Evolutionary conservation across 805 yeast species (phyloP).

Genomic region (Cyberlindnera petersonii): DNA sequence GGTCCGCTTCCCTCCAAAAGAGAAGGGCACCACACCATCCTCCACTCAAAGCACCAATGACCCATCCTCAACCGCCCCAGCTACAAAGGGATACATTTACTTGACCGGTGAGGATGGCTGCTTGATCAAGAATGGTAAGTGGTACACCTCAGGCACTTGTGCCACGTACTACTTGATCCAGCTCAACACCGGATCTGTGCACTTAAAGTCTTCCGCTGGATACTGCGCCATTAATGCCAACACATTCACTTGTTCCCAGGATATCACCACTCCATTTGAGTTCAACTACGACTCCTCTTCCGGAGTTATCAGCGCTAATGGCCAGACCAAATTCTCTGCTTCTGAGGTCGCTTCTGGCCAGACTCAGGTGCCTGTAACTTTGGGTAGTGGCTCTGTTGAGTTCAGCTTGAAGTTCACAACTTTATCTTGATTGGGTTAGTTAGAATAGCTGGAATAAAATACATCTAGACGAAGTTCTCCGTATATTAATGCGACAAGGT

Average conservation of each 20-base stretch:
- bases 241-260: conserved; percentile 42
- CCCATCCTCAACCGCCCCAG: conserved; percentile 17
- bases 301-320: conserved; percentile 13
- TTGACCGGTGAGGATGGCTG: conserved; percentile 61
- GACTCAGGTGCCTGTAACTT: conserved; percentile 7
- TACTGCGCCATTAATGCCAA: conserved; percentile 51
- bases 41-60: conserved; percentile 26
- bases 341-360: conserved; percentile 9
- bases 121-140: conserved; percentile 79
- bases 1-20: conserved; percentile 56
- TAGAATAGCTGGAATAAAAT: neutral
- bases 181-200: conserved; percentile 45
- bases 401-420: conserved; percentile 5
- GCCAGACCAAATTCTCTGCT: conserved; percentile 16
- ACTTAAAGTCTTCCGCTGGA: conserved; percentile 67
- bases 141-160: conserved; percentile 80
- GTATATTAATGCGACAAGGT: too few species aligned
- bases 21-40: conserved; percentile 21
- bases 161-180: conserved; percentile 59
- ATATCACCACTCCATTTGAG: conserved; percentile 43
- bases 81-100: conserved; percentile 44
- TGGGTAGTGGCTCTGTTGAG: conserved; percentile 8
- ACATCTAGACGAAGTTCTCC: neutral
- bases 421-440: neutral
- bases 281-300: conserved; percentile 15